phyloP scores from a whole-genome alignment of 345 rosid species.

The Linum lewisii region DNA sequence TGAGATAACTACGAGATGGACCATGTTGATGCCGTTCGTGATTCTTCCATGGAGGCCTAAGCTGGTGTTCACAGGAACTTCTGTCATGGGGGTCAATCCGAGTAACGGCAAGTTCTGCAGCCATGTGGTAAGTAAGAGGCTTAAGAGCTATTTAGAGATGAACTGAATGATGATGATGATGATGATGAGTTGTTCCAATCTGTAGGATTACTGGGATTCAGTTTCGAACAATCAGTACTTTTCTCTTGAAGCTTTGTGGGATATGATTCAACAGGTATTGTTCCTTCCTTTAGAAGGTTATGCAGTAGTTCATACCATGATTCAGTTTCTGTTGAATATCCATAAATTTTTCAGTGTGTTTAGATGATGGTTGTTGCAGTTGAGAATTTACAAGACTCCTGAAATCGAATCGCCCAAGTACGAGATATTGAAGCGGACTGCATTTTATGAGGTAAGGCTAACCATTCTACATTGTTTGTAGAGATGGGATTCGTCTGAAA shows the following conservation, averaged over 20 bases:
- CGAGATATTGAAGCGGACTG: slow-evolving; percentile 58
- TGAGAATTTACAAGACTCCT: slow-evolving; percentile 65
- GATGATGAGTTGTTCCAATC: background rate
- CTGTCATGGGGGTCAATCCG: slow-evolving; percentile 78
- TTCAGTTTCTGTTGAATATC: background rate
- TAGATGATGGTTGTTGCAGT: slow-evolving; percentile 21
- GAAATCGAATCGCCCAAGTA: slow-evolving; percentile 69
- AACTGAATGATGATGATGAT: background rate
- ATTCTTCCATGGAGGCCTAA: slow-evolving; percentile 82
- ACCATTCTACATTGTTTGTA: background rate
- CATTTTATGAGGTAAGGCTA: slow-evolving; percentile 55
- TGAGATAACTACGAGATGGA: slow-evolving; percentile 89
- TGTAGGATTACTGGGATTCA: slow-evolving; percentile 81
- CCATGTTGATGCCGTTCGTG: slow-evolving; percentile 73
- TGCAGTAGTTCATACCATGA: background rate
- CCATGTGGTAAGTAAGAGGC: slow-evolving; percentile 44
- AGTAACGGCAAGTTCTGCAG: slow-evolving; percentile 64
- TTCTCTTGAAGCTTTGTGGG: slow-evolving; percentile 63
- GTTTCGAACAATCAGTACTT: slow-evolving; percentile 61
- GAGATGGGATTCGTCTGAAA: too few relatives aligned
- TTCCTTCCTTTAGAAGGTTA: background rate
- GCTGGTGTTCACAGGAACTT: slow-evolving; percentile 64
- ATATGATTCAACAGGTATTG: slow-evolving; percentile 69
- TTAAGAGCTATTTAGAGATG: background rate
- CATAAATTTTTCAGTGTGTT: slow-evolving; percentile 2